Conservation (phyloP, 257 asterid species). For the Solanum stenotomum region DNA sequence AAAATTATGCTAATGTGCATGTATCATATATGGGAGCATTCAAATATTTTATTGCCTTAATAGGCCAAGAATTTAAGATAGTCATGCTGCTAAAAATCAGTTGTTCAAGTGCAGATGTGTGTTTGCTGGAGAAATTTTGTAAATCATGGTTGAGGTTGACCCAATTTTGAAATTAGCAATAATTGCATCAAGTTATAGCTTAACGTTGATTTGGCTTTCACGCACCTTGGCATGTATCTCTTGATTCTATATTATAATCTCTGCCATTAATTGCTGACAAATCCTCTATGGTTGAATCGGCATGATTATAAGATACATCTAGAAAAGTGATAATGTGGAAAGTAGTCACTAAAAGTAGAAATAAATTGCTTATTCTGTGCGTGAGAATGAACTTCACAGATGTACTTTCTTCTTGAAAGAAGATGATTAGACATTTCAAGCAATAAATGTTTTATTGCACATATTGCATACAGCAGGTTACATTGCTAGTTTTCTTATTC, state of each 20-base stretch:
- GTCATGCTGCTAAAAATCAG: background rate
- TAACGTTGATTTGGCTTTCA: background rate
- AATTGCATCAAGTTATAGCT: background rate
- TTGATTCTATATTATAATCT: background rate
- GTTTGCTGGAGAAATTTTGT: background rate
- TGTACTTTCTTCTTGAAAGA: background rate
- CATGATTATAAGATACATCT: background rate
- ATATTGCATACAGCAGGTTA: background rate
- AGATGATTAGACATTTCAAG: background rate
- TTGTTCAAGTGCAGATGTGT: background rate
- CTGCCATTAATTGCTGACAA: background rate
- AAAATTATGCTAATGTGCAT: background rate
- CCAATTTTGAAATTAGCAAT: background rate
- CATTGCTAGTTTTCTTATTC: background rate
- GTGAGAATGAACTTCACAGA: background rate
- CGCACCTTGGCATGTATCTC: background rate
- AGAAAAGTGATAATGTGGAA: background rate
- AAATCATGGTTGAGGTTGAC: background rate
- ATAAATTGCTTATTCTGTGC: background rate
- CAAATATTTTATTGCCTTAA: background rate
- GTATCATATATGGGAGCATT: background rate
- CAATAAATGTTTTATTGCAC: background rate
- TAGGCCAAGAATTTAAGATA: background rate
- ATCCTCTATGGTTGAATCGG: background rate
- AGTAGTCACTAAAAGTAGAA: background rate